Evolutionary conservation across 176 grass and related monocot species (phyloP), one percentile per base, ranked within the genome.

Genomic region (Panicum miliaceum): DNA sequence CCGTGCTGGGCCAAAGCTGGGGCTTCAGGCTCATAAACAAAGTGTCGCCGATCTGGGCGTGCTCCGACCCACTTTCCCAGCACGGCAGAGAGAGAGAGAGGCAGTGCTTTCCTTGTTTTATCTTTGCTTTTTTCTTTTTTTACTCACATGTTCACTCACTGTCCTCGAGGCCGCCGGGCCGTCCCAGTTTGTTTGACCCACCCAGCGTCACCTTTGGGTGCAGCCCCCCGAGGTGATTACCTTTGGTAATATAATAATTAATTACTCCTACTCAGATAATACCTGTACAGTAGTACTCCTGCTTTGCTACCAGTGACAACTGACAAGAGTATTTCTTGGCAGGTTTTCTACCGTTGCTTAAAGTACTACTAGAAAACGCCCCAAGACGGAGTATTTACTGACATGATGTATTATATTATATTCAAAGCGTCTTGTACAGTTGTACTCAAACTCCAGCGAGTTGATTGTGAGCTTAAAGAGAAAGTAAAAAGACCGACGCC

Each of bases 131-230:
- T 68, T 79, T 14, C 7, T 5, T n/a, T 59, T 85, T 51, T 40
- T 19, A 60, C 79, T 76, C 40, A 41, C 77, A 66, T 38, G 61
- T 76, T 48, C 73, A 52, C 53, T 79, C 74, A 63, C 65, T 72
- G 37, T 63, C 40, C 43, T 80, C 77, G 71, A 80, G 42, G 57
- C 56, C n/a, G n/a, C n/a, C n/a, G n/a, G 14, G 27, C 32, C 37
- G 22, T 52, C 38, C 12, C 8, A 16, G 45, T 54, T 80, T n/a
- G n/a, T n/a, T 86, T 80, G 76, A 73, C 76, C 68, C 84, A 80
- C 66, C 76, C 32, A n/a, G 19, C 18, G 73, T 23, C 43, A n/a
- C 34, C 41, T 73, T 67, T 36, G 26, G 53, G 22, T 35, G 23
- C 37, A 9, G 71, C 26, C 53, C 7, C 20, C 75, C 65, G 38